phyloP scores from a whole-genome alignment of 192 early-diverging fungal species.

The Coemansia furcata region DNA sequence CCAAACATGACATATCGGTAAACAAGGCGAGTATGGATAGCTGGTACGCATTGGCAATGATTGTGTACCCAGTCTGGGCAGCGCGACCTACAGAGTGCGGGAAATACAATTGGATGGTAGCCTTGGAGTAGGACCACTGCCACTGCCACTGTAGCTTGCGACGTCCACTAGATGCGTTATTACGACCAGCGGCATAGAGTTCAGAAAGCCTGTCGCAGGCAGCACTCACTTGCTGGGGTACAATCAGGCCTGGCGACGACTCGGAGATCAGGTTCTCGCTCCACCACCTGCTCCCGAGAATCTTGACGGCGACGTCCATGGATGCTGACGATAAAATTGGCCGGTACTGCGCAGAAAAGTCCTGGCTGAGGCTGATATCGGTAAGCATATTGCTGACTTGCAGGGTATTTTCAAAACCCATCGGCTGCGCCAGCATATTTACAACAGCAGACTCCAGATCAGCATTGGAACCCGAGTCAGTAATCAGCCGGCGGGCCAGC shows the following conservation, averaged over 20 bases:
- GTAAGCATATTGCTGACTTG: not conserved
- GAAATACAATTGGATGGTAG: conserved; percentile 62
- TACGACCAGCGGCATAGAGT: not conserved
- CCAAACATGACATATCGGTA: conserved; percentile 46
- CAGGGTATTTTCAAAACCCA: not conserved
- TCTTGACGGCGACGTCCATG: not conserved
- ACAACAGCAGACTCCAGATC: not conserved
- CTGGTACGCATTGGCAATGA: conserved; percentile 79
- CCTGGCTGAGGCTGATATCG: not conserved
- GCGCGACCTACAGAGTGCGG: conserved; percentile 79
- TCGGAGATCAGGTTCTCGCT: not conserved
- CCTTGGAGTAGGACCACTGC: conserved; percentile 26
- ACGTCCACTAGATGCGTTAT: not conserved
- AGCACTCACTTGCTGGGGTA: not conserved
- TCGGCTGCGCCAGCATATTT: not conserved
- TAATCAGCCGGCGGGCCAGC: not conserved
- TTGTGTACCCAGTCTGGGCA: conserved; percentile 54
- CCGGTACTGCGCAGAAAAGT: not conserved
- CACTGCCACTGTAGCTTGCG: conserved; percentile 20
- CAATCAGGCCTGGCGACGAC: not conserved
- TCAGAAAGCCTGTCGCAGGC: not conserved
- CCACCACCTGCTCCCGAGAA: not conserved
- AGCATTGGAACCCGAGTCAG: not conserved
- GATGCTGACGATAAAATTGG: not conserved
- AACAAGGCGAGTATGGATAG: conserved; percentile 88